Percentiles rank a stretch among this genome's conserved stretches.
Evolutionary conservation across 2,329 filamentous ascomycete species (phyloP).

Genomic region (Penicillium digitatum): DNA sequence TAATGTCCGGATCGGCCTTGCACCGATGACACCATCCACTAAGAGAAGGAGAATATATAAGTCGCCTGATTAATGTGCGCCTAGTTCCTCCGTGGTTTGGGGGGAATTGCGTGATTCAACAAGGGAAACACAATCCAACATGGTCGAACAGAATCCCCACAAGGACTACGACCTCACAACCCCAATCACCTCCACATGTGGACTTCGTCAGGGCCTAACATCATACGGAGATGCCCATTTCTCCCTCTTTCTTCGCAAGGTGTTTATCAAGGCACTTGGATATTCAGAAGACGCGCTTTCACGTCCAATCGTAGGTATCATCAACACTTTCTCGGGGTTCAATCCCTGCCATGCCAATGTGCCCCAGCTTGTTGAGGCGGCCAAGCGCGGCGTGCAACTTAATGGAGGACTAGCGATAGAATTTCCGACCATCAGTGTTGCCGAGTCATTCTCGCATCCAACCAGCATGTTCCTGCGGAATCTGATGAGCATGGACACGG

Average conservation of each 20-base stretch:
- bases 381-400: slow-evolving; percentile 64
- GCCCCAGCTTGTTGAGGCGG: slow-evolving; percentile 67
- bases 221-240: slow-evolving; percentile 72
- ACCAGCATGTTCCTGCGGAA: slow-evolving; percentile 74
- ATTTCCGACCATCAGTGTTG: slow-evolving; percentile 69
- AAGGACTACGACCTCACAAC: slow-evolving; percentile 58
- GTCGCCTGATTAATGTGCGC: neutral
- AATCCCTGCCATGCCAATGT: slow-evolving; percentile 72
- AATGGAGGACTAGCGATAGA: slow-evolving; percentile 65
- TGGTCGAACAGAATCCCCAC: slow-evolving; percentile 8
- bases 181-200: slow-evolving; percentile 50
- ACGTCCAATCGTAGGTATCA: slow-evolving; percentile 67
- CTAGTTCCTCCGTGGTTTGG: neutral
- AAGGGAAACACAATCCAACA: neutral
- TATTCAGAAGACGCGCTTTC: slow-evolving; percentile 69
- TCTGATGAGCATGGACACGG: slow-evolving; percentile 74
- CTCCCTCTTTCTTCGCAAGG: slow-evolving; percentile 69
- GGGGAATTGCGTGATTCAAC: neutral
- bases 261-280: slow-evolving; percentile 72
- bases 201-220: slow-evolving; percentile 61
- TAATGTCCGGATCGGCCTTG: slow-evolving; percentile 24
- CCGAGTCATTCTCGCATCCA: slow-evolving; percentile 65
- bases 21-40: slow-evolving; percentile 25
- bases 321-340: slow-evolving; percentile 69
- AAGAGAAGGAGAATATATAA: slow-evolving; percentile 17